Conservation (phyloP, 352 stramenopile species). For the Phytopythium oedochilum region DNA sequence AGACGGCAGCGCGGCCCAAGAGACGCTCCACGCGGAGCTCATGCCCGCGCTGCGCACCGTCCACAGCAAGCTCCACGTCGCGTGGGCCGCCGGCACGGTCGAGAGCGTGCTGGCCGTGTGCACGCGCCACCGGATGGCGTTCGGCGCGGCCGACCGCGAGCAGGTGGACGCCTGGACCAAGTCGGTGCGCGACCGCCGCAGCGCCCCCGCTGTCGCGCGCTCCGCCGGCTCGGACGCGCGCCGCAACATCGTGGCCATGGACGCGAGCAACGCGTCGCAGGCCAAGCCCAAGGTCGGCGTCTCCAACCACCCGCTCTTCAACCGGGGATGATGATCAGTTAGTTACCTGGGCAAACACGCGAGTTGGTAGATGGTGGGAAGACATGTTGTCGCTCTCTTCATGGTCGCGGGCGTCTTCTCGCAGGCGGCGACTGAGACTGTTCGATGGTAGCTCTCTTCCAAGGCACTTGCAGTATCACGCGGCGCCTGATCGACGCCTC, state of each 20-base stretch:
- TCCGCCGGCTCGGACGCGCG: slow-evolving; percentile 49
- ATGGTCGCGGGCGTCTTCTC: no score
- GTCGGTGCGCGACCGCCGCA: slow-evolving; percentile 44
- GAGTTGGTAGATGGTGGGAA: no score
- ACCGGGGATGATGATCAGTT: slow-evolving; percentile 40
- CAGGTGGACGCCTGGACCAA: slow-evolving; percentile 72
- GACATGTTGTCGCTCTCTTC: no score
- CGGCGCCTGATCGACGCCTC: no score
- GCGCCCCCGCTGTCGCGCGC: slow-evolving; percentile 22
- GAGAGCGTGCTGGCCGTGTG: slow-evolving; percentile 48
- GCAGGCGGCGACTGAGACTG: no score
- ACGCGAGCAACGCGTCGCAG: slow-evolving; percentile 27
- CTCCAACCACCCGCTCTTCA: slow-evolving; percentile 77
- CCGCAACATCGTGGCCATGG: slow-evolving; percentile 52
- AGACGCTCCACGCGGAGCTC: slow-evolving; percentile 26
- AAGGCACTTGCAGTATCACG: no score
- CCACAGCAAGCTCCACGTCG: slow-evolving; percentile 35
- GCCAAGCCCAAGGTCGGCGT: slow-evolving; percentile 53
- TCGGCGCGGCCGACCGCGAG: slow-evolving; percentile 33
- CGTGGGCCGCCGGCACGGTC: slow-evolving; percentile 60
- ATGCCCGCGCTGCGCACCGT: slow-evolving; percentile 66
- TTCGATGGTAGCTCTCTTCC: no score
- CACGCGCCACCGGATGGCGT: slow-evolving; percentile 51
- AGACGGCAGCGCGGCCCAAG: not conserved
- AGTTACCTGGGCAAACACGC: no score